Conservation (phyloP, 179 eudicot genomes). For the Actinidia arguta region DNA sequence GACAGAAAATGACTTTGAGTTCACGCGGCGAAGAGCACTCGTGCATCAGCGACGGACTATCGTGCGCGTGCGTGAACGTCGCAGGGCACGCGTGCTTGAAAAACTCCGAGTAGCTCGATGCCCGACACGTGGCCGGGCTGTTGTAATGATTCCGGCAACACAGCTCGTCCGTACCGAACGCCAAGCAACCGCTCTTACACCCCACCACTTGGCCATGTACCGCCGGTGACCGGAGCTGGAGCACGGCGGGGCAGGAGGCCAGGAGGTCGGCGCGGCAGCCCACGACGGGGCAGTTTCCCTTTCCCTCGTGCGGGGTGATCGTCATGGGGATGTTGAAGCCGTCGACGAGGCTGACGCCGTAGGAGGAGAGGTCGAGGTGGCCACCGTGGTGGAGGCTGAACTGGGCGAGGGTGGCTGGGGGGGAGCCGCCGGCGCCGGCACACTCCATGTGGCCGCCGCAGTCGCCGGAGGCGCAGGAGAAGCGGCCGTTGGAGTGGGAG, state of each 20-base stretch:
- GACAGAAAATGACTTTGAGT: slow-evolving; percentile 95
- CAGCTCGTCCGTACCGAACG: slow-evolving; percentile 69
- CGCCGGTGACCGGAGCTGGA: slow-evolving; percentile 28
- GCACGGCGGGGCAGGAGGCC: slow-evolving; percentile 55
- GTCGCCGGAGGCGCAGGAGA: slow-evolving; percentile 76
- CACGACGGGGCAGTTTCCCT: slow-evolving; percentile 71
- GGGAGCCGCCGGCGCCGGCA: slow-evolving; percentile 63
- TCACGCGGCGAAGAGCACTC: slow-evolving; percentile 86
- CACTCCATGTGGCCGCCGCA: slow-evolving; percentile 74
- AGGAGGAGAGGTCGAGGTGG: slow-evolving; percentile 42
- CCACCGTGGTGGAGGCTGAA: slow-evolving; percentile 69
- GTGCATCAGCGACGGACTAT: slow-evolving; percentile 78
- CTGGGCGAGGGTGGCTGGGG: slow-evolving; percentile 82
- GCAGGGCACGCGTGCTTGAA: slow-evolving; percentile 84
- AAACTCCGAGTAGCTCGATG: slow-evolving; percentile 61
- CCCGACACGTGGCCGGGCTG: slow-evolving; percentile 63
- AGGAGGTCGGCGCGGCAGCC: slow-evolving; percentile 69
- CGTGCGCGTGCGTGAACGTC: slow-evolving; percentile 89
- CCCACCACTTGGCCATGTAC: slow-evolving; percentile 51
- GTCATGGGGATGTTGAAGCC: slow-evolving; percentile 82
- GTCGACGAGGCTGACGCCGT: too few relatives aligned
- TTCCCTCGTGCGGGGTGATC: slow-evolving; percentile 71
- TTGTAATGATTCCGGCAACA: slow-evolving; percentile 69
- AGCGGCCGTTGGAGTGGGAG: slow-evolving; percentile 46
- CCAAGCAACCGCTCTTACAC: slow-evolving; percentile 87